These are phyloP conservation scores for Coemansia sp. DNA, from an alignment of 192 early-diverging fungal species.

Conservation along the genomic window DNA sequence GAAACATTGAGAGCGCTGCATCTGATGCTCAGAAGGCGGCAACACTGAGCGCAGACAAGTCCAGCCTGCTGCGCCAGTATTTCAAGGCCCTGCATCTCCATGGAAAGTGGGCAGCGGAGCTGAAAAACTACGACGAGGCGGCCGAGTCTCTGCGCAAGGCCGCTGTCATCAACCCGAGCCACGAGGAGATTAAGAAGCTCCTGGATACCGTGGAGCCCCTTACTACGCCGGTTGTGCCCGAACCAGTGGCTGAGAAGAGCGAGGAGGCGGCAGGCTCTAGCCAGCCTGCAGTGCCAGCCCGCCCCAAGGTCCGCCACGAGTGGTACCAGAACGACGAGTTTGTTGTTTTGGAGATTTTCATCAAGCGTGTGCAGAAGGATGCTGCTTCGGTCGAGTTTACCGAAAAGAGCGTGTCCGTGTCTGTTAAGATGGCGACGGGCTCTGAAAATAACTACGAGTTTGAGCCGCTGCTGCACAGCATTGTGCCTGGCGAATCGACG, in stretches of 20 bases:
- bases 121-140: slow-evolving; percentile 63
- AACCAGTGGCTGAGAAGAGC: slow-evolving; percentile 9
- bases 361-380: slow-evolving; percentile 81
- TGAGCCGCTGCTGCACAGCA: slow-evolving; percentile 79
- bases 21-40: slow-evolving; percentile 68
- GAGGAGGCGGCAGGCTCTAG: background rate
- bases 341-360: slow-evolving; percentile 87
- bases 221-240: slow-evolving; percentile 36
- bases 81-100: slow-evolving; percentile 70
- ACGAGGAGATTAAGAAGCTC: slow-evolving; percentile 41
- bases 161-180: slow-evolving; percentile 59
- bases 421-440: slow-evolving; percentile 79
- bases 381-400: slow-evolving; percentile 68
- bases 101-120: slow-evolving; percentile 60
- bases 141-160: slow-evolving; percentile 59
- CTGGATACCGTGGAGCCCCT: slow-evolving; percentile 45
- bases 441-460: slow-evolving; percentile 89
- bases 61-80: slow-evolving; percentile 48
- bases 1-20: slow-evolving; percentile 59
- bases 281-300: slow-evolving; percentile 8
- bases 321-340: slow-evolving; percentile 95
- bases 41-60: slow-evolving; percentile 55
- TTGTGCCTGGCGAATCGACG: slow-evolving; percentile 69
- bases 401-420: slow-evolving; percentile 67
- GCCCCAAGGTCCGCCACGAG: slow-evolving; percentile 72